phyloP scores from a whole-genome alignment of 1,139 yeast species.

The Geotrichum siamense region DNA sequence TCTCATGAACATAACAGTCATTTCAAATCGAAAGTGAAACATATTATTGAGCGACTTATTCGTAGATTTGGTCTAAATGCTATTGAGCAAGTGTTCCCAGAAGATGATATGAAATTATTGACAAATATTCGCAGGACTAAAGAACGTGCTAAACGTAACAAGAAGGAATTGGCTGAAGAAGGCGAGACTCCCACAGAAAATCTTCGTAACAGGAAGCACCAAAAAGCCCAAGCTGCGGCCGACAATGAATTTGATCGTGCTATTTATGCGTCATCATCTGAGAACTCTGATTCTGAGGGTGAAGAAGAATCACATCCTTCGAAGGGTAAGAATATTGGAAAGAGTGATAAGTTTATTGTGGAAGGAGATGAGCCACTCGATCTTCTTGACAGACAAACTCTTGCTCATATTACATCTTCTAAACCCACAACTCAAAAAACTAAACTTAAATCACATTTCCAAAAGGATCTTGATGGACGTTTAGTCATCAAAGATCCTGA shows the following conservation, averaged over 20 bases:
- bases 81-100: conserved; percentile 78
- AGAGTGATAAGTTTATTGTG: conserved; percentile 51
- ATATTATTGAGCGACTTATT: conserved; percentile 81
- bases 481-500: conserved; percentile 34
- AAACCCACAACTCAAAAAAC: conserved; percentile 49
- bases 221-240: conserved; percentile 4
- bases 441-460: conserved; percentile 43
- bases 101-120: conserved; percentile 73
- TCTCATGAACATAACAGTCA: conserved; percentile 95
- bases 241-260: conserved; percentile 87
- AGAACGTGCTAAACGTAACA: conserved; percentile 75
- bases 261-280: conserved; percentile 40
- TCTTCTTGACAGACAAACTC: conserved; percentile 73
- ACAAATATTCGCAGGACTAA: conserved; percentile 79
- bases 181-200: conserved; percentile 14
- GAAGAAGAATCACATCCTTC: conserved; percentile 36
- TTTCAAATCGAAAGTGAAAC: conserved; percentile 86
- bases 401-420: conserved; percentile 82
- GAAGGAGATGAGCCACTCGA: conserved; percentile 84
- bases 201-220: conserved; percentile 17
- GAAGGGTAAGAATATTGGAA: conserved; percentile 29
- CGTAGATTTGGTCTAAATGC: conserved; percentile 83
- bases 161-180: conserved; percentile 37
- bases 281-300: conserved; percentile 36
- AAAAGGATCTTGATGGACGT: conserved; percentile 42